Evolutionary conservation across 306 rosid genomes (phyloP).

Genomic region (Glycine soja): DNA sequence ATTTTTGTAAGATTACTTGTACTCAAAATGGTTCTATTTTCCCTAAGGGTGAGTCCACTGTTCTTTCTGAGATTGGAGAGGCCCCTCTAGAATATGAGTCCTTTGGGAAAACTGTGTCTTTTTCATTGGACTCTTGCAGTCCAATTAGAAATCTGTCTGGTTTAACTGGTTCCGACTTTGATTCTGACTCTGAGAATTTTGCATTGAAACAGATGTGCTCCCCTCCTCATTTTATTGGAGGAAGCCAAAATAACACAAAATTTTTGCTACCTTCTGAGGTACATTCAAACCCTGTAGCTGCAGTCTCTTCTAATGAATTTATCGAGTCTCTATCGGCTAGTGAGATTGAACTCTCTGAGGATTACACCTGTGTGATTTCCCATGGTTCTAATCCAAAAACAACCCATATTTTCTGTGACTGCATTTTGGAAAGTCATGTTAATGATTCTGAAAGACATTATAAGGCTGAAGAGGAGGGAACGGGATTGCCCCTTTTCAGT

Average conservation of each 20-base stretch:
- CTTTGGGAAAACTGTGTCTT: conserved; percentile 59
- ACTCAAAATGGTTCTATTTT: conserved; percentile 45
- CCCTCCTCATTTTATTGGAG: conserved; percentile 62
- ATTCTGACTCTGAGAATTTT: conserved; percentile 41
- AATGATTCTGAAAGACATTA: conserved; percentile 45
- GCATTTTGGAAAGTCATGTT: conserved; percentile 65
- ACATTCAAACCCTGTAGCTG: conserved; percentile 48
- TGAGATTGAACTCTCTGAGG: conserved; percentile 90
- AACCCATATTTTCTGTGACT: conserved; percentile 85
- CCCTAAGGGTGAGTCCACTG: conserved; percentile 59
- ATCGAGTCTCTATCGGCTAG: conserved; percentile 64
- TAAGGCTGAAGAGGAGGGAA: conserved; percentile 51
- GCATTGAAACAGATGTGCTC: conserved; percentile 44
- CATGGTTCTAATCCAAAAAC: conserved; percentile 86
- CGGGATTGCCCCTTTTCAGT: conserved; percentile 30
- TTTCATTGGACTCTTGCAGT: conserved; percentile 64
- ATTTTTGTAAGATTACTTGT: conserved; percentile 57
- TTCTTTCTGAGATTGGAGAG: conserved; percentile 84
- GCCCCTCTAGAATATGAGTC: conserved; percentile 53
- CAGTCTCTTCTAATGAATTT: conserved; percentile 51
- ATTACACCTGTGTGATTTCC: conserved; percentile 85
- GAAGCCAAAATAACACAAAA: conserved; percentile 54
- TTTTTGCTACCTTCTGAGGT: conserved; percentile 27
- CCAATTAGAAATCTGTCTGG: conserved; percentile 46
- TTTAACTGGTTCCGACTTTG: conserved; percentile 42